Evolutionary conservation across 1,139 yeast species (phyloP).

Genomic region (Yamadazyma spencermartinsiae): DNA sequence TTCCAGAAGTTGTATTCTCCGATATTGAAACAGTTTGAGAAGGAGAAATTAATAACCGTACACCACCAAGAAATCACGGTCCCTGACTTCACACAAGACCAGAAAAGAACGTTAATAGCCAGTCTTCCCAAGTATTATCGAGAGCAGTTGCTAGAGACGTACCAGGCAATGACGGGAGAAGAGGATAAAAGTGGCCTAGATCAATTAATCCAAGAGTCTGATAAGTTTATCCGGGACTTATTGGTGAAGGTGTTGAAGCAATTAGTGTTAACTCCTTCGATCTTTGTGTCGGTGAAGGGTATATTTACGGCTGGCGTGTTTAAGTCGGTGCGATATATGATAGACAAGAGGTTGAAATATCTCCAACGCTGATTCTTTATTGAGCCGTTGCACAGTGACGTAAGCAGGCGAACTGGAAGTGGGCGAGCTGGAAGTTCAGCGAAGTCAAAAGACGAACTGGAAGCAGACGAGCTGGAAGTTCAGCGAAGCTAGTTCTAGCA

Average conservation of each 20-base stretch:
- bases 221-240: slow-evolving; percentile 29
- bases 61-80: background rate
- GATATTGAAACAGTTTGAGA: slow-evolving; percentile 39
- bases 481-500: too few relatives aligned
- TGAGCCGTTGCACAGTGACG: background rate
- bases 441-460: too few relatives aligned
- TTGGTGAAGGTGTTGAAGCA: slow-evolving; percentile 49
- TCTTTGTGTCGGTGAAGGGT: slow-evolving; percentile 80
- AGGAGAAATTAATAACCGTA: slow-evolving; percentile 7
- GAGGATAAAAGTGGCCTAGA: background rate
- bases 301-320: slow-evolving; percentile 79
- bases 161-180: background rate
- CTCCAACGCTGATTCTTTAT: background rate
- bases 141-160: background rate
- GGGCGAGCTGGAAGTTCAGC: too few relatives aligned
- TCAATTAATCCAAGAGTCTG: background rate
- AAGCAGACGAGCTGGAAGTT: too few relatives aligned
- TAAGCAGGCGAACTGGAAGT: background rate
- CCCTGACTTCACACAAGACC: background rate
- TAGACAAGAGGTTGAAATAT: slow-evolving; percentile 58
- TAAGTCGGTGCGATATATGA: slow-evolving; percentile 73
- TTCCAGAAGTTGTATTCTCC: slow-evolving; percentile 77
- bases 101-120: background rate
- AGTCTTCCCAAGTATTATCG: background rate
- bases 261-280: slow-evolving; percentile 69